Evolutionary conservation across 129 eudicot species (phyloP).

Genomic region (Logfia minima): DNA sequence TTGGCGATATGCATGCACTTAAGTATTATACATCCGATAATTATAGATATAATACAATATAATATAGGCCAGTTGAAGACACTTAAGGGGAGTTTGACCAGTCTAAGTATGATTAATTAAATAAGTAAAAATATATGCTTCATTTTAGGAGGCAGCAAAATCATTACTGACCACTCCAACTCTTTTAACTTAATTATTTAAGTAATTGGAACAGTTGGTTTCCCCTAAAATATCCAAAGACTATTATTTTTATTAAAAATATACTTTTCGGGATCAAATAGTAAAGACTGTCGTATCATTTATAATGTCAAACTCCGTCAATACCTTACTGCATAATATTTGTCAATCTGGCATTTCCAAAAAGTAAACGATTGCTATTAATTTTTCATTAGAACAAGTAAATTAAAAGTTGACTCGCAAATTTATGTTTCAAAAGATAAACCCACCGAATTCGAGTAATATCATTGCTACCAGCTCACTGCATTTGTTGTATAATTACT

Average conservation of each 20-base stretch:
- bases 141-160: slow-evolving; percentile 61
- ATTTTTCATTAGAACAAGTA: too few relatives aligned
- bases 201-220: slow-evolving; percentile 2
- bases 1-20: slow-evolving; percentile 32
- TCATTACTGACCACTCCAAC: slow-evolving; percentile 34
- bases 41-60: background rate
- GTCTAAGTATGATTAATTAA: slow-evolving; percentile 35
- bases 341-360: too few relatives aligned
- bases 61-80: background rate
- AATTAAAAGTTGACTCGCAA: background rate
- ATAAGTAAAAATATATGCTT: slow-evolving; percentile 38
- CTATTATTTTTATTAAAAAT: background rate
- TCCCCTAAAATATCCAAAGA: slow-evolving; percentile 1
- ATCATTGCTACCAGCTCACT: too few relatives aligned
- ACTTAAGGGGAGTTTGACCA: slow-evolving; percentile 27
- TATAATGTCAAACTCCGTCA: too few relatives aligned
- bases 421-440: too few relatives aligned
- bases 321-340: too few relatives aligned
- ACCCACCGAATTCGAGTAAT: too few relatives aligned
- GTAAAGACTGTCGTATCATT: background rate
- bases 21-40: slow-evolving; percentile 5
- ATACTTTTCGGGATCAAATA: background rate
- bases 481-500: too few relatives aligned
- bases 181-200: slow-evolving; percentile 14
- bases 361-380: too few relatives aligned